phyloP scores from a whole-genome alignment of 1,284 basidiomycete genomes.

The Apiotrichum veenhuisii region DNA sequence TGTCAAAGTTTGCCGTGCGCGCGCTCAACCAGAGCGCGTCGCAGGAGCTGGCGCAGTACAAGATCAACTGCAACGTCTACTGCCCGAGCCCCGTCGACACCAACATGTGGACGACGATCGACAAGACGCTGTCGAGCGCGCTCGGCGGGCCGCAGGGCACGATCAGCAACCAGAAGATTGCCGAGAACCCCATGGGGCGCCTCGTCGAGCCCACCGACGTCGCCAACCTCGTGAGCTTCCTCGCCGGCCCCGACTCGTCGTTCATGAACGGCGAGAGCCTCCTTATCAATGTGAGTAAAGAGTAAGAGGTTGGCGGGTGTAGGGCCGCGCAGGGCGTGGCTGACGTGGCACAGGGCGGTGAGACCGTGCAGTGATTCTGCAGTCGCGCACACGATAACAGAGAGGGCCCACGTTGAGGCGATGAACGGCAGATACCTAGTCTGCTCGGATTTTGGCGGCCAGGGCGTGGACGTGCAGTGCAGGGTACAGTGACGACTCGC shows the following conservation, averaged over 20 bases:
- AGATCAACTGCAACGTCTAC: conserved; percentile 57
- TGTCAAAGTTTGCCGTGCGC: conserved; percentile 53
- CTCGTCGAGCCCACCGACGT: conserved; percentile 18
- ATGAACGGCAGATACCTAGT: too few relatives aligned
- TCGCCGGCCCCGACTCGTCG: conserved; percentile 19
- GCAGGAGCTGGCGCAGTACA: conserved; percentile 49
- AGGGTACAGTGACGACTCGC: too few relatives aligned
- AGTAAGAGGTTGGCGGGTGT: too few relatives aligned
- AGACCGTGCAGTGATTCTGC: background rate
- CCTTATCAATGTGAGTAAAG: background rate
- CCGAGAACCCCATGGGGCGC: conserved; percentile 11
- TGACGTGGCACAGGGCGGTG: background rate
- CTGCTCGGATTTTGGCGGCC: too few relatives aligned
- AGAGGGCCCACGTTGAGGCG: too few relatives aligned
- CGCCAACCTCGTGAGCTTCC: conserved; percentile 19
- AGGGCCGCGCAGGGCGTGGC: too few relatives aligned
- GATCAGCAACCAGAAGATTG: background rate
- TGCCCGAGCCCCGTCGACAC: conserved; percentile 52
- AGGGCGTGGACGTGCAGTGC: too few relatives aligned
- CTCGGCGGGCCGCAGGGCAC: conserved; percentile 4
- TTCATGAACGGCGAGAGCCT: conserved; percentile 18
- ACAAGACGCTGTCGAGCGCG: conserved; percentile 11
- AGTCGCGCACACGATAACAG: too few relatives aligned
- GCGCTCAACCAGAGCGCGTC: conserved; percentile 50
- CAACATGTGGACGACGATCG: conserved; percentile 43